A percentile compares a stretch with the other conserved stretches of the same genome.
phyloP scores from a whole-genome alignment of 352 stramenopile species.

The Globisporangium splendens region DNA sequence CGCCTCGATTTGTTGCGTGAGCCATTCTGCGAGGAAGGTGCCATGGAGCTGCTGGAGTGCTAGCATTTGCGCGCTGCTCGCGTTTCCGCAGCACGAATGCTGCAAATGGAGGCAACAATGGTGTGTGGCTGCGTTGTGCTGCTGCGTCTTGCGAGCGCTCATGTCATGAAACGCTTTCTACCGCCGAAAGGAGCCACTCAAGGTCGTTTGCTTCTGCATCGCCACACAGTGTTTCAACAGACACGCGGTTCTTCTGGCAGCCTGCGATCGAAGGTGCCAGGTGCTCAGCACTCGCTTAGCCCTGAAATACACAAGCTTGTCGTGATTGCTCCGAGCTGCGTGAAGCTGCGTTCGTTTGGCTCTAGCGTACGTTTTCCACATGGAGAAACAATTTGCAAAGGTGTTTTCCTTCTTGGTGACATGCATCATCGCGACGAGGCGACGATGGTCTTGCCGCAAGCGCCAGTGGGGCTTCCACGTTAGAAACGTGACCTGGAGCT shows the following conservation, averaged over 20 bases:
- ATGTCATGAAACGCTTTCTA: conserved; percentile 2
- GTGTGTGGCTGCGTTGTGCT: background rate
- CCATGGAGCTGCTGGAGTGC: conserved; percentile 21
- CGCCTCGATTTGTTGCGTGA: conserved; percentile 14
- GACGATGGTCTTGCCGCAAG: conserved; percentile 24
- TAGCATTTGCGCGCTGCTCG: conserved; percentile 12
- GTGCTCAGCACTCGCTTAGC: conserved; percentile 1
- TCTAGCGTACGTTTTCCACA: conserved; percentile 20
- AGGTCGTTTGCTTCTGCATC: conserved; percentile 18
- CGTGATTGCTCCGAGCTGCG: background rate
- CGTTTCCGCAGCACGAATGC: conserved; percentile 12
- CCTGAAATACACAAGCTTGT: conserved; percentile 1
- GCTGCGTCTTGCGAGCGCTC: background rate
- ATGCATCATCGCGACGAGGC: conserved; percentile 15
- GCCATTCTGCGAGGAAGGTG: conserved; percentile 25
- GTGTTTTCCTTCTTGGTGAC: conserved; percentile 15
- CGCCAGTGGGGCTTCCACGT: conserved; percentile 33
- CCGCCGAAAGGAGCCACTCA: conserved; percentile 16
- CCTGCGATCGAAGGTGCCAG: conserved; percentile 6
- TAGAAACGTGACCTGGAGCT: conserved; percentile 22
- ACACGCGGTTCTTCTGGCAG: background rate
- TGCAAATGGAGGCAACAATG: conserved; percentile 1
- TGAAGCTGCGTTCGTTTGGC: background rate
- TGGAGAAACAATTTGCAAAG: conserved; percentile 19
- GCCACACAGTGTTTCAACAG: background rate